Percentiles rank a stretch among this genome's conserved stretches.
phyloP scores from a whole-genome alignment of 2,329 filamentous ascomycete genomes.

The Neodidymelliopsis sp. region DNA sequence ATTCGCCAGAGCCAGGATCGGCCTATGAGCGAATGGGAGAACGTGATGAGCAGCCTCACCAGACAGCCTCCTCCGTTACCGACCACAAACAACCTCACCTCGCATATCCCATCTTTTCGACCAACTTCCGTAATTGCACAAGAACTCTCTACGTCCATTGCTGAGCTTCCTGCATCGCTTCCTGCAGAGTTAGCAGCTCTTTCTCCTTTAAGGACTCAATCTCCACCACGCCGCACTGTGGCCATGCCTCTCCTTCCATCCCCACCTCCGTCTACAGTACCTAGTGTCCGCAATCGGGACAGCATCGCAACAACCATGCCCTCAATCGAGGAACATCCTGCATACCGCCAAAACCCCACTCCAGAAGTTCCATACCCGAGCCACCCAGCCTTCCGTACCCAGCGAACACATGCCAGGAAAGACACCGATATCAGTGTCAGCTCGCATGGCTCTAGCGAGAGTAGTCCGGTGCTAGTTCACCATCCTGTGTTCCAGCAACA shows the following conservation, averaged over 20 bases:
- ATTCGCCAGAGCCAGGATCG: constrained; percentile 53
- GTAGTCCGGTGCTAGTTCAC: constrained; percentile 12
- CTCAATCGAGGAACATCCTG: constrained; percentile 42
- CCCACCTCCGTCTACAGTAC: constrained; percentile 39
- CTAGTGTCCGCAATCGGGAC: constrained; percentile 32
- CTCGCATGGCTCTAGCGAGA: constrained; percentile 7
- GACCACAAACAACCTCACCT: constrained; percentile 35
- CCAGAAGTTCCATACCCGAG: constrained; percentile 26
- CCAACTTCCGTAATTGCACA: constrained; percentile 29
- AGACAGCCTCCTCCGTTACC: constrained; percentile 28
- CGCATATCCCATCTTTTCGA: constrained; percentile 39
- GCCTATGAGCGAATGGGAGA: constrained; percentile 50
- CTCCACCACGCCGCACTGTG: constrained; percentile 30
- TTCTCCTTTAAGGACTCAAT: constrained; percentile 19
- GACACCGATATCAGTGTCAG: constrained; percentile 4
- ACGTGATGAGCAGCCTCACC: constrained; percentile 42
- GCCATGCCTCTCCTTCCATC: constrained; percentile 43
- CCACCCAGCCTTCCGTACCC: constrained; percentile 8
- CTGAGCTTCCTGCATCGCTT: constrained; percentile 29
- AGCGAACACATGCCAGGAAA: not conserved
- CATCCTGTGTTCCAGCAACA: constrained; percentile 40
- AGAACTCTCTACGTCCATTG: constrained; percentile 26
- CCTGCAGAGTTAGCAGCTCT: constrained; percentile 16
- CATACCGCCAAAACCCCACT: constrained; percentile 2
- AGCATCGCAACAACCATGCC: constrained; percentile 41